These are phyloP conservation scores for Trametopsis cervina DNA, from an alignment of 768 basidiomycete genomes.

Conservation along the genomic window DNA sequence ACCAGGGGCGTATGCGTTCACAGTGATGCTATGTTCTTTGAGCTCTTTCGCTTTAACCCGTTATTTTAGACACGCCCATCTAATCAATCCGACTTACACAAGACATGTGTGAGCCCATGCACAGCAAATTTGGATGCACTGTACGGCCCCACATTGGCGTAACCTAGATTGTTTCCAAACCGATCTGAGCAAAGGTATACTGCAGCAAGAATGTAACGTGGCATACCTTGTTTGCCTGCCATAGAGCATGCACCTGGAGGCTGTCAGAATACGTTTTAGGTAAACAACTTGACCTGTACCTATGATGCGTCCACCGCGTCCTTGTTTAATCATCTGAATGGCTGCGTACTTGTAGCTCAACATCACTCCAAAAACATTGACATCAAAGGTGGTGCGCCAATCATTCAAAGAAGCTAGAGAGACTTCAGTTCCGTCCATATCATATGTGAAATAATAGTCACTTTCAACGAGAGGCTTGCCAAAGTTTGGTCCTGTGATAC, in stretches of 20 bases:
- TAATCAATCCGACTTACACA: slow-evolving; percentile 7
- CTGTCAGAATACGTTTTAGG: background rate
- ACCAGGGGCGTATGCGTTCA: slow-evolving; percentile 25
- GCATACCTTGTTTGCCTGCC: slow-evolving; percentile 20
- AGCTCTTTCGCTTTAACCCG: slow-evolving; percentile 19
- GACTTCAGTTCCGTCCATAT: no score
- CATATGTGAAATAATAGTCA: background rate
- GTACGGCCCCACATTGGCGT: slow-evolving; percentile 11
- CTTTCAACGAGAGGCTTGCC: slow-evolving; percentile 12
- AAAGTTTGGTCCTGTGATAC: slow-evolving; percentile 7
- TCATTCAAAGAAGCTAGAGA: slow-evolving; percentile 25
- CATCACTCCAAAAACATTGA: slow-evolving; percentile 35
- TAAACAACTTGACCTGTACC: slow-evolving; percentile 19
- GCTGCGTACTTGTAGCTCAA: slow-evolving; percentile 36
- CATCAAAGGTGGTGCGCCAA: slow-evolving; percentile 26
- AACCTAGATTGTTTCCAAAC: background rate
- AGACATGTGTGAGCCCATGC: slow-evolving; percentile 22
- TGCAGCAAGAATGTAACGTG: background rate
- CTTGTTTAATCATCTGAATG: slow-evolving; percentile 33
- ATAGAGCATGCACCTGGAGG: slow-evolving; percentile 18
- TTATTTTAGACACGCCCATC: background rate
- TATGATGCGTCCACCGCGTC: slow-evolving; percentile 33
- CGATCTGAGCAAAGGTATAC: background rate
- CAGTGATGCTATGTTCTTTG: slow-evolving; percentile 20
- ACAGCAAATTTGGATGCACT: slow-evolving; percentile 25